Conservation (phyloP, 2,329 filamentous ascomycete species). For the Xylaria sp. region DNA sequence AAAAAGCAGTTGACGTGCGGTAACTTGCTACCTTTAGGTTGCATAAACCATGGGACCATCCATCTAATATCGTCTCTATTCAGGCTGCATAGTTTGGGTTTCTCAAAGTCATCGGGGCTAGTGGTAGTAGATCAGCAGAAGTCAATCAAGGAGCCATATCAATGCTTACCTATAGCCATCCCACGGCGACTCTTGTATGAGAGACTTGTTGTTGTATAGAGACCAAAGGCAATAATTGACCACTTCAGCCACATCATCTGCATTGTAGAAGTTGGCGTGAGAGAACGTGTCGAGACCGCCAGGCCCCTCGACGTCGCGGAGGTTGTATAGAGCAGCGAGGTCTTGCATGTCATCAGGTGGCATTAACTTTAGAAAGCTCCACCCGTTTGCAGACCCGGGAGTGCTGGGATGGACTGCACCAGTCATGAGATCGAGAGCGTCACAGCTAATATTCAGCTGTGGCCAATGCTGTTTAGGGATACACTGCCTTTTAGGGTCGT, state of each 20-base stretch:
- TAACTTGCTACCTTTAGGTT: neutral
- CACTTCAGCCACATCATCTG: no score
- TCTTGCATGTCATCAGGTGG: neutral
- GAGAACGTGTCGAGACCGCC: no score
- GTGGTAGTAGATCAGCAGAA: neutral
- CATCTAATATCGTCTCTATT: neutral
- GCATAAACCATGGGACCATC: neutral
- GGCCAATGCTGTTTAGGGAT: neutral
- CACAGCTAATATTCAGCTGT: neutral
- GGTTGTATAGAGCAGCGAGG: neutral
- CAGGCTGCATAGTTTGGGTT: neutral
- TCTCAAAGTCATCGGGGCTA: neutral
- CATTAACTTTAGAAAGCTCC: neutral
- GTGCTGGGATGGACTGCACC: neutral
- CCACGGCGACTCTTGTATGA: neutral
- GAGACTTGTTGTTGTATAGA: neutral
- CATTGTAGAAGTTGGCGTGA: no score
- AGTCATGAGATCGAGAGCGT: neutral
- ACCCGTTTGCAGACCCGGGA: neutral
- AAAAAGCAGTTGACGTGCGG: constrained; percentile 12
- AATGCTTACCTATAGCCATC: neutral
- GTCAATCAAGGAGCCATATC: neutral
- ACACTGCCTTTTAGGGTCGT: neutral
- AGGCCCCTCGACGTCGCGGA: no score
- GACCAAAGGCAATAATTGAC: no score